Conservation (phyloP, 768 basidiomycete genomes). For the Boletus bicolor region DNA sequence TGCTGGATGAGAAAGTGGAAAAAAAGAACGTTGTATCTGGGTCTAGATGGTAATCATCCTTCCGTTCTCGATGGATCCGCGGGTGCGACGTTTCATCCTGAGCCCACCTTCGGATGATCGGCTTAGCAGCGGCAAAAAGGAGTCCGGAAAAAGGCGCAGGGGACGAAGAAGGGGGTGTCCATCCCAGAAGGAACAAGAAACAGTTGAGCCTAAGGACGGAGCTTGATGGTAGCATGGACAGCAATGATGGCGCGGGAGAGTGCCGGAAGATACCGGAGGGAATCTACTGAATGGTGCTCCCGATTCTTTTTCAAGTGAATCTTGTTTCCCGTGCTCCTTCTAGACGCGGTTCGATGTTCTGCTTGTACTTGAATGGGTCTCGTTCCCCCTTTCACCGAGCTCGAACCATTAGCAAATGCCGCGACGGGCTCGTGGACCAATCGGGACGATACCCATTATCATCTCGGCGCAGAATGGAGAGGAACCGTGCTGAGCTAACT, state of each 20-base stretch:
- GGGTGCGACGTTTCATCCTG: conserved; percentile 21
- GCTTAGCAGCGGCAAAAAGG: conserved; percentile 23
- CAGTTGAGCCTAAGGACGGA: not conserved
- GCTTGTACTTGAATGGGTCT: not conserved
- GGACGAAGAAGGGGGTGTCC: conserved; percentile 10
- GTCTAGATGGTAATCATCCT: conserved; percentile 19
- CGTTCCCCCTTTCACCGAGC: conserved; percentile 4
- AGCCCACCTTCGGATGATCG: conserved; percentile 16
- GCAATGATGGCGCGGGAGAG: conserved; percentile 14
- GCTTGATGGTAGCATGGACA: conserved; percentile 2
- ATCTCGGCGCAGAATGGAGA: conserved; percentile 1
- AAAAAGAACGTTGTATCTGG: conserved; percentile 10
- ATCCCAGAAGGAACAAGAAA: conserved; percentile 13
- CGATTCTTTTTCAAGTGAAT: not conserved
- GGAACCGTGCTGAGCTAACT: not conserved
- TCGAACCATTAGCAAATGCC: conserved; percentile 6
- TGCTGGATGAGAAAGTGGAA: conserved; percentile 13
- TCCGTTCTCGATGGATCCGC: conserved; percentile 24
- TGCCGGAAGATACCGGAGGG: conserved; percentile 22
- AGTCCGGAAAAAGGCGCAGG: conserved; percentile 19
- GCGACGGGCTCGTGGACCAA: conserved; percentile 17
- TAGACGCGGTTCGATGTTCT: conserved; percentile 1
- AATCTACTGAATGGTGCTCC: not conserved
- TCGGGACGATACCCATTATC: conserved; percentile 3
- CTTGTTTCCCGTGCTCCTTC: not conserved